A percentile compares a stretch with the other conserved stretches of the same genome.
Evolutionary conservation across 2,329 filamentous ascomycete genomes (phyloP).

Genomic region (Zelopaecilomyces penicillatus): DNA sequence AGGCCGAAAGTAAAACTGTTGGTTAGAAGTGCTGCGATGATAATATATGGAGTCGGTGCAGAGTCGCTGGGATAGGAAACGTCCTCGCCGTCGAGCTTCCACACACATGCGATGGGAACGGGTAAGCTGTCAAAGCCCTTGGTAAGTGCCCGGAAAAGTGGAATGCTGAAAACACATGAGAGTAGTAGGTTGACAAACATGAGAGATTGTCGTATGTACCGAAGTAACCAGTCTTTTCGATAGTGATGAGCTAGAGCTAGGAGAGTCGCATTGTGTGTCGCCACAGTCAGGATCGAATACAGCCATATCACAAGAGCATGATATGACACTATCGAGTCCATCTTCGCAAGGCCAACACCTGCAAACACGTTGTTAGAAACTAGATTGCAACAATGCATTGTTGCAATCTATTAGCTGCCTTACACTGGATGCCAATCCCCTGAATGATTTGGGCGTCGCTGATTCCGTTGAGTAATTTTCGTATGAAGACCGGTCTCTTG

Average conservation of each 20-base stretch:
- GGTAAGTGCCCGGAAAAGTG: conserved; percentile 46
- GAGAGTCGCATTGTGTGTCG: conserved; percentile 56
- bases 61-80: conserved; percentile 26
- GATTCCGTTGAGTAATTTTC: conserved; percentile 57
- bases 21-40: conserved; percentile 51
- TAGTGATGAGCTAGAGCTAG: conserved; percentile 59
- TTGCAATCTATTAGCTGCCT: conserved; percentile 1
- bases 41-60: conserved; percentile 46
- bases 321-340: conserved; percentile 51
- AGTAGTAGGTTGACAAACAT: conserved; percentile 59
- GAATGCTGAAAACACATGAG: conserved; percentile 46
- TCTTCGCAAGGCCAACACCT: conserved; percentile 50
- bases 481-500: conserved; percentile 44
- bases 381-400: not conserved
- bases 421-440: conserved; percentile 57
- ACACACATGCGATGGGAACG: conserved; percentile 54
- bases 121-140: conserved; percentile 42
- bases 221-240: conserved; percentile 56
- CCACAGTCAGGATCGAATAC: conserved; percentile 54
- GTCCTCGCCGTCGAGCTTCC: conserved; percentile 34
- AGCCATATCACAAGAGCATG: conserved; percentile 68
- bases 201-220: conserved; percentile 56
- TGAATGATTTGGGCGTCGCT: conserved; percentile 62
- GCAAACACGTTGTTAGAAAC: not conserved
- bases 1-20: conserved; percentile 51